Evolutionary conservation across 805 yeast genomes (phyloP).

Genomic region (Metschnikowia gelsemii): DNA sequence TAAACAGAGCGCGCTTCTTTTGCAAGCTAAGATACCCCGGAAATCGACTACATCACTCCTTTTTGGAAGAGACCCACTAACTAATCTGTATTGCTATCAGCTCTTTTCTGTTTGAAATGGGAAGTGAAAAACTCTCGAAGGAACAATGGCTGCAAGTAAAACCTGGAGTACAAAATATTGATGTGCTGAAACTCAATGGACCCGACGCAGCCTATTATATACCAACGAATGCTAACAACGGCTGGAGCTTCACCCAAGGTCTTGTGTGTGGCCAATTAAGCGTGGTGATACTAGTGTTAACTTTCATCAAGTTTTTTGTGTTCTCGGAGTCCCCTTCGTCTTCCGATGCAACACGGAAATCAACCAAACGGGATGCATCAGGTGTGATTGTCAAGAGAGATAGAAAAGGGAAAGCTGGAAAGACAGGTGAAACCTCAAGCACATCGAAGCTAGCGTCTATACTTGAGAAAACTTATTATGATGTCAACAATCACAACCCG

Average conservation of each 20-base stretch:
- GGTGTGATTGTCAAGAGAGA: conserved; percentile 37
- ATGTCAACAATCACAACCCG: conserved; percentile 80
- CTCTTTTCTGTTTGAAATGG: background rate
- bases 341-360: conserved; percentile 20
- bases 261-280: conserved; percentile 70
- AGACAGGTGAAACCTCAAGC: conserved; percentile 9
- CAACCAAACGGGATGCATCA: conserved; percentile 27
- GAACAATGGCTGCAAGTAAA: conserved; percentile 2
- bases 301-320: conserved; percentile 72
- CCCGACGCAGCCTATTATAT: conserved; percentile 7
- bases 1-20: too few species aligned
- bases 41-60: too few species aligned
- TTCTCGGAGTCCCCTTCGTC: conserved; percentile 62
- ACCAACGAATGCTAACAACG: conserved; percentile 7
- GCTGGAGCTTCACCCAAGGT: conserved; percentile 78
- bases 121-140: conserved; percentile 2
- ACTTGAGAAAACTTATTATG: conserved; percentile 87
- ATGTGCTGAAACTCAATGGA: conserved; percentile 6
- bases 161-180: conserved; percentile 1
- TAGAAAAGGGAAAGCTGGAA: conserved; percentile 21
- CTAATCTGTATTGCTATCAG: too few species aligned
- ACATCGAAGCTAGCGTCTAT: conserved; percentile 43
- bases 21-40: too few species aligned
- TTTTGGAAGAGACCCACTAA: too few species aligned
- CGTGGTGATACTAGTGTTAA: conserved; percentile 58